Evolutionary conservation across 371 early-diverging fungal species (phyloP).

Genomic region (Rhizopus sp.): DNA sequence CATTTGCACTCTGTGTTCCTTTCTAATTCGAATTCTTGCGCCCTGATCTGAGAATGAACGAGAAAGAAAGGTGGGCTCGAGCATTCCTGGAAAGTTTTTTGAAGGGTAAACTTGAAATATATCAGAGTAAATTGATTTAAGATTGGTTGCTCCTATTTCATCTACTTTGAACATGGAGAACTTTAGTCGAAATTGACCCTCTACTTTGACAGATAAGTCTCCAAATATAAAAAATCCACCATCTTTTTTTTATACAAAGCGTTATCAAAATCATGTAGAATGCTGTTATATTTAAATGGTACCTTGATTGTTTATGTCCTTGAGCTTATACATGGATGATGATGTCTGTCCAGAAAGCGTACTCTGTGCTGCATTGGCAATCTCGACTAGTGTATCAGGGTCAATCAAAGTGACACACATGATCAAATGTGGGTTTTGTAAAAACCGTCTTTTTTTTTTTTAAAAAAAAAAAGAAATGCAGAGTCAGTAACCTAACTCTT

Average conservation of each 20-base stretch:
- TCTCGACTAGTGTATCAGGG: slow-evolving; percentile 36
- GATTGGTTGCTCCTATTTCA: slow-evolving; percentile 29
- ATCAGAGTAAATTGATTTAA: slow-evolving; percentile 50
- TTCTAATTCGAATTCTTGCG: slow-evolving; percentile 53
- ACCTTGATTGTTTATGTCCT: slow-evolving; percentile 49
- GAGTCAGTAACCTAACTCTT: slow-evolving; percentile 1
- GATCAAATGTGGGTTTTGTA: slow-evolving; percentile 47
- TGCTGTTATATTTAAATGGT: background rate
- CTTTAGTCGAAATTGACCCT: slow-evolving; percentile 87
- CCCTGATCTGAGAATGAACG: slow-evolving; percentile 56
- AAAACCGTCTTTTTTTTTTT: slow-evolving; percentile 9
- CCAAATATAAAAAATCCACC: slow-evolving; percentile 96
- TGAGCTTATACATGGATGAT: slow-evolving; percentile 49
- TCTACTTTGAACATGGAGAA: slow-evolving; percentile 88
- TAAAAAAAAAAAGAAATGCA: slow-evolving; percentile 8
- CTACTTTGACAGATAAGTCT: slow-evolving; percentile 88
- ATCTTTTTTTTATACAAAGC: slow-evolving; percentile 41
- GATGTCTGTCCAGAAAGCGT: slow-evolving; percentile 50
- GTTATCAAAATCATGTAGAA: background rate
- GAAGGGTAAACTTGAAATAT: slow-evolving; percentile 81
- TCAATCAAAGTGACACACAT: slow-evolving; percentile 52
- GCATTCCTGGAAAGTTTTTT: slow-evolving; percentile 92
- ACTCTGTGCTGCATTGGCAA: slow-evolving; percentile 40
- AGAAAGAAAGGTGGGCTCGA: slow-evolving; percentile 56
- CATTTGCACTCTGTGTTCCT: slow-evolving; percentile 49